phyloP scores from a whole-genome alignment of 352 stramenopile genomes.

The Phytophthora lateralis region DNA sequence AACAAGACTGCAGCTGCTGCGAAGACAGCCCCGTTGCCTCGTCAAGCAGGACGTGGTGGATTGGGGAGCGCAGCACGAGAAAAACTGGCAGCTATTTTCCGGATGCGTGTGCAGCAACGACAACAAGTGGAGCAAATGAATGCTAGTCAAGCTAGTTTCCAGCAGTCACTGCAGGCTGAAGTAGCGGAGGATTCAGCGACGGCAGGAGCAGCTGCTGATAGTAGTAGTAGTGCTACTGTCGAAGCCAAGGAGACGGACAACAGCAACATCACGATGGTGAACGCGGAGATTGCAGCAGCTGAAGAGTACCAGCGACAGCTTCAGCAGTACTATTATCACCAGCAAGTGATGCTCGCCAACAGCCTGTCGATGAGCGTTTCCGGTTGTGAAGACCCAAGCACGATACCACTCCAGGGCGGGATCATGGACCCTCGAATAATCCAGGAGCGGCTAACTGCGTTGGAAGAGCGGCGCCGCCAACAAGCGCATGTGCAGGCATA shows the following conservation, averaged over 20 bases:
- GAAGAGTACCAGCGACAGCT: conserved; percentile 61
- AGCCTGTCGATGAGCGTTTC: conserved; percentile 36
- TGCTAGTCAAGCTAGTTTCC: conserved; percentile 16
- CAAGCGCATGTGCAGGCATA: conserved; percentile 63
- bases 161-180: conserved; percentile 39
- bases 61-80: conserved; percentile 44
- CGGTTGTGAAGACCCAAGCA: conserved; percentile 24
- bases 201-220: neutral
- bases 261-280: conserved; percentile 13
- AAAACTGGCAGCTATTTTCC: conserved; percentile 69
- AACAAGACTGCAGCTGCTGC: conserved; percentile 4
- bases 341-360: conserved; percentile 58
- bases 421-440: conserved; percentile 72
- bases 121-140: conserved; percentile 45
- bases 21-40: conserved; percentile 15
- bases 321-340: conserved; percentile 74
- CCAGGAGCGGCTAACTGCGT: conserved; percentile 52
- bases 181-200: conserved; percentile 7
- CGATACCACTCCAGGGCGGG: conserved; percentile 38
- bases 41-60: conserved; percentile 7
- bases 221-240: neutral
- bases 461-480: conserved; percentile 61
- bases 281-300: conserved; percentile 25
- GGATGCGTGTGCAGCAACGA: conserved; percentile 54
- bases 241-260: conserved; percentile 10